phyloP scores from a whole-genome alignment of 1,139 yeast species.

The Taphrina wiesneri region DNA sequence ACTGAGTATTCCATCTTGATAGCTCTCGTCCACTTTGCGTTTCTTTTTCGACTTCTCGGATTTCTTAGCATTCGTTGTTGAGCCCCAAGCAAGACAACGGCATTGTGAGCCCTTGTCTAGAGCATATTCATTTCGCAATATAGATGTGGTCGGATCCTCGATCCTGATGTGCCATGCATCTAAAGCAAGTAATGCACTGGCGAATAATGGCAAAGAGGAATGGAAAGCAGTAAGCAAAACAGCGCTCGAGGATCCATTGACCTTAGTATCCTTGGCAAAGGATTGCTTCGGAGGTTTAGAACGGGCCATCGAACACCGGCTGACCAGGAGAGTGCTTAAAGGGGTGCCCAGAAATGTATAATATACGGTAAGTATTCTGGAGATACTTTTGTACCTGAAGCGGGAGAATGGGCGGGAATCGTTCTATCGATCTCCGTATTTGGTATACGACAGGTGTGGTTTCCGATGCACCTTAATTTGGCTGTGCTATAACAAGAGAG shows the following conservation, averaged over 20 bases:
- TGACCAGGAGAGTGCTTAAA: not conserved
- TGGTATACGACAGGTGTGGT: not conserved
- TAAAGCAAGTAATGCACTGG: conserved; percentile 67
- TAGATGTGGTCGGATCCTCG: conserved; percentile 59
- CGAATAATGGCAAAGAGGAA: conserved; percentile 60
- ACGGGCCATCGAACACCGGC: conserved; percentile 20
- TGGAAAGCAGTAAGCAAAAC: conserved; percentile 50
- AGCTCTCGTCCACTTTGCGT: conserved; percentile 42
- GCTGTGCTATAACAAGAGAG: not conserved
- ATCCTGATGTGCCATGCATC: conserved; percentile 68
- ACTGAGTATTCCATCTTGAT: conserved; percentile 54
- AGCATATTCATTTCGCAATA: conserved; percentile 49
- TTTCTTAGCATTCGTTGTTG: conserved; percentile 40
- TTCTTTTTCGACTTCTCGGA: conserved; percentile 44
- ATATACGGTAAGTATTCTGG: not conserved
- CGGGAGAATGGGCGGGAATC: not conserved
- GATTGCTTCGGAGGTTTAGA: conserved; percentile 33
- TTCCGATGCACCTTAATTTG: not conserved
- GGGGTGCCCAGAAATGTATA: not conserved
- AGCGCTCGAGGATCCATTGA: not conserved
- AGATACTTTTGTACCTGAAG: conserved; percentile 12
- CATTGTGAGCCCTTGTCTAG: conserved; percentile 60
- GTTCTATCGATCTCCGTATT: conserved; percentile 9
- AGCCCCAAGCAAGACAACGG: conserved; percentile 60
- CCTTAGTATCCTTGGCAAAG: conserved; percentile 26